Conservation (phyloP, 2,329 filamentous ascomycete species). For the Fusarium sambucinum region DNA sequence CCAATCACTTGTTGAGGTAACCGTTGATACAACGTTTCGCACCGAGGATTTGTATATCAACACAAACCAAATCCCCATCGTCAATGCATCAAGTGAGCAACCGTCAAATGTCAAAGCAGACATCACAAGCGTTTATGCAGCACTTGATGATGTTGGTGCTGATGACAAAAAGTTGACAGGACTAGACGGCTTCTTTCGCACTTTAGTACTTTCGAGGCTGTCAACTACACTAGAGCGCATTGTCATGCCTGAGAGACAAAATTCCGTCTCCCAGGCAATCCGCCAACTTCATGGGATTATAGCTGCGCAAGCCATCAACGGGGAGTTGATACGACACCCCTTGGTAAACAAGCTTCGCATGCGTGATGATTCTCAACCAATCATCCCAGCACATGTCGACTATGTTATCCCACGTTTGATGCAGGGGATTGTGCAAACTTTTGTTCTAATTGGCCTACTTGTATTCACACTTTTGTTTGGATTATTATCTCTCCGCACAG, state of each 20-base stretch:
- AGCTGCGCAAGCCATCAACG: conserved; percentile 46
- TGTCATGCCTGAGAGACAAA: conserved; percentile 36
- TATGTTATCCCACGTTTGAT: conserved; percentile 41
- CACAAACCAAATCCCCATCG: conserved; percentile 40
- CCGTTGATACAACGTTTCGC: conserved; percentile 43
- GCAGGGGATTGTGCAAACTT: conserved; percentile 42
- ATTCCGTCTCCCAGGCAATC: conserved; percentile 43
- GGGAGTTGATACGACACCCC: conserved; percentile 29
- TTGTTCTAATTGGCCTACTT: conserved; percentile 40
- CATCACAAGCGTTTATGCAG: conserved; percentile 37
- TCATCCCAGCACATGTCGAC: conserved; percentile 39
- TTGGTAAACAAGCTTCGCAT: conserved; percentile 25
- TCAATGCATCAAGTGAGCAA: conserved; percentile 20
- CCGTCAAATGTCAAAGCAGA: conserved; percentile 33
- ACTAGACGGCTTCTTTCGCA: conserved; percentile 47
- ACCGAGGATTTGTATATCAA: conserved; percentile 44
- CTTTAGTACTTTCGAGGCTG: conserved; percentile 44
- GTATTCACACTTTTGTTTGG: conserved; percentile 39
- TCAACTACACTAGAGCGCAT: conserved; percentile 42
- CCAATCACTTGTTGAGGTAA: conserved; percentile 39
- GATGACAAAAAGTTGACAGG: conserved; percentile 39
- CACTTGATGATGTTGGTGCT: conserved; percentile 31
- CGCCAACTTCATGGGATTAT: conserved; percentile 44
- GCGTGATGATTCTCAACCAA: conserved; percentile 14
- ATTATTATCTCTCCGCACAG: conserved; percentile 44